phyloP scores from a whole-genome alignment of 164 flowering plant species.

The Hamamelis virginiana region DNA sequence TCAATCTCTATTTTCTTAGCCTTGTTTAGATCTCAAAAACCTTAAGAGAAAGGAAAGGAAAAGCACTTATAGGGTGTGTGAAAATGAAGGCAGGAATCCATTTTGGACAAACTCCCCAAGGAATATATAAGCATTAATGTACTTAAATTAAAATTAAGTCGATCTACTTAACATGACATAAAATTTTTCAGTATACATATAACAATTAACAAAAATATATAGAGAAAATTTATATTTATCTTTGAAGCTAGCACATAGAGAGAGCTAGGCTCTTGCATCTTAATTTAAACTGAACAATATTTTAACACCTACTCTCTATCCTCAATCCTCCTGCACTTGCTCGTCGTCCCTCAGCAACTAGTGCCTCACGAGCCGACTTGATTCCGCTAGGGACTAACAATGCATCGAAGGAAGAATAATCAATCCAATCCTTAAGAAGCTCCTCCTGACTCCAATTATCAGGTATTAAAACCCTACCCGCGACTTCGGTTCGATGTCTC shows the following conservation, averaged over 20 bases:
- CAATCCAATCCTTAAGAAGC: slow-evolving; percentile 62
- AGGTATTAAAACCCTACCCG: slow-evolving; percentile 54
- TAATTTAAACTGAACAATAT: not conserved
- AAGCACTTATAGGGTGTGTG: too few species aligned
- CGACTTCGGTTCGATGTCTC: slow-evolving; percentile 49
- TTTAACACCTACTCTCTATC: slow-evolving; percentile 37
- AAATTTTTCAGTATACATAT: too few species aligned
- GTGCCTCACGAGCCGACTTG: slow-evolving; percentile 49
- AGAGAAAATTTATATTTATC: too few species aligned
- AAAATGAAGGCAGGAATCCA: too few species aligned
- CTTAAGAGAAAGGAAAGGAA: too few species aligned
- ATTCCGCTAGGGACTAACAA: slow-evolving; percentile 44
- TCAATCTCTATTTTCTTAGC: too few species aligned
- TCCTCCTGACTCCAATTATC: slow-evolving; percentile 70
- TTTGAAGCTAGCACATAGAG: not conserved
- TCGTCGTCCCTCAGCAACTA: slow-evolving; percentile 42
- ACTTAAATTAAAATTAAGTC: too few species aligned
- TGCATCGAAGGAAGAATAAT: slow-evolving; percentile 47
- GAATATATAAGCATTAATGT: too few species aligned
- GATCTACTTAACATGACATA: too few species aligned
- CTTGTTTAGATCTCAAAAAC: too few species aligned
- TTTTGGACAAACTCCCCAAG: too few species aligned
- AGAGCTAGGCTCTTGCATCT: not conserved
- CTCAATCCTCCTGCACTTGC: slow-evolving; percentile 23
- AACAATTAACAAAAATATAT: too few species aligned